phyloP scores from a whole-genome alignment of 2,329 filamentous ascomycete species.

The Aureobasidium sp. region DNA sequence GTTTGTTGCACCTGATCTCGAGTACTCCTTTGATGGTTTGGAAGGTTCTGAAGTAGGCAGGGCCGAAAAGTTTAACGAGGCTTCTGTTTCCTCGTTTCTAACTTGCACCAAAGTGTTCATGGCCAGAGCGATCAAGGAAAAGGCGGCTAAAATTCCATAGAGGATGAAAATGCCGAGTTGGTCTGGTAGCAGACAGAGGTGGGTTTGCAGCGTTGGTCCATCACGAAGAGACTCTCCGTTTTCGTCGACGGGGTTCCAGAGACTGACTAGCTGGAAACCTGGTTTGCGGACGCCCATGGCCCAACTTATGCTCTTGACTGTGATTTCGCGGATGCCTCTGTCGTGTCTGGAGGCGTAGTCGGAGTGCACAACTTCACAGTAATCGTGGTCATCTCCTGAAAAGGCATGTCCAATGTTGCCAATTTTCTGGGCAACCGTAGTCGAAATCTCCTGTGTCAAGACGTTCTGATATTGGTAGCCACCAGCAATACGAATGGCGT shows the following conservation, averaged over 20 bases:
- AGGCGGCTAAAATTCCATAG: slow-evolving; percentile 57
- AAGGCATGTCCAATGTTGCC: slow-evolving; percentile 81
- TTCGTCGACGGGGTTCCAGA: slow-evolving; percentile 82
- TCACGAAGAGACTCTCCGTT: slow-evolving; percentile 19
- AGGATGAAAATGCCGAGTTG: slow-evolving; percentile 75
- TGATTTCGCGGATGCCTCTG: slow-evolving; percentile 60
- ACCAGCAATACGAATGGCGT: slow-evolving; percentile 64
- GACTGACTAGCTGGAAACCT: slow-evolving; percentile 76
- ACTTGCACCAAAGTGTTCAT: slow-evolving; percentile 32
- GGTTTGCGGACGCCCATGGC: slow-evolving; percentile 89
- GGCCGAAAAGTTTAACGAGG: slow-evolving; percentile 16
- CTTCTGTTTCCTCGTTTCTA: slow-evolving; percentile 14
- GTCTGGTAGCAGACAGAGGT: slow-evolving; percentile 83
- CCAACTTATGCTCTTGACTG: slow-evolving; percentile 91
- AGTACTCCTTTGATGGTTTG: neutral
- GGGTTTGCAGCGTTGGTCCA: slow-evolving; percentile 67
- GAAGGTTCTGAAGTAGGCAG: slow-evolving; percentile 22
- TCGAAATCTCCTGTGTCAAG: slow-evolving; percentile 65
- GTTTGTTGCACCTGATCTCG: slow-evolving; percentile 18
- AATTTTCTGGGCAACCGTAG: slow-evolving; percentile 64
- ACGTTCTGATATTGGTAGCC: slow-evolving; percentile 99
- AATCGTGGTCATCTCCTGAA: slow-evolving; percentile 95
- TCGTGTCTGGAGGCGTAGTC: slow-evolving; percentile 51
- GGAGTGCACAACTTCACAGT: slow-evolving; percentile 81
- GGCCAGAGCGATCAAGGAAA: slow-evolving; percentile 42